Base-by-base conservation (phyloP, 768 basidiomycete species). In the Leccinum olivaceopallidum region DNA sequence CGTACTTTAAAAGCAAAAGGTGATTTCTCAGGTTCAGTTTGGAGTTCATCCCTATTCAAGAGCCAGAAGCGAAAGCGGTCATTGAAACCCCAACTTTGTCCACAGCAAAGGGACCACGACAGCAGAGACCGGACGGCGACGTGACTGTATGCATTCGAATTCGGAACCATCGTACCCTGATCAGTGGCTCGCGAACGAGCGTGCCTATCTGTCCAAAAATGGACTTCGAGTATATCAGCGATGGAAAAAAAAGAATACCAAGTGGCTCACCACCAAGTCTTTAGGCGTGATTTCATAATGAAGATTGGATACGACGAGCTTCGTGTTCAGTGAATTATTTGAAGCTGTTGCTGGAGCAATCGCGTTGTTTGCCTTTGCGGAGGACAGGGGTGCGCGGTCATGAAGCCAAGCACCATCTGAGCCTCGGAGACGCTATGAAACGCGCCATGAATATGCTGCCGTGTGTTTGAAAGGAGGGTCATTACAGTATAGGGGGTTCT, bases 161-260 rank as follows among this genome's bases (percentile, higher is more conserved):
- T 76, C 76, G 77, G 78, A 77, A 73, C 70, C 73, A 75, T 83
- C 94, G 89, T 94, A 96, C 94, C 89, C 90, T 92, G 77, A 96
- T 94, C 76, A 86, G 78, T 79, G 94, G 94, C 82, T 94, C 92
- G 77, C 92, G 88, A 71, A 92, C 83, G 76, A 96, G 86, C 79
- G 91, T 92, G 80, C 94, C 94, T 76, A 92, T 88, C 74, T 90
- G 86, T 70, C 92, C 90, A 82, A 95, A 96, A 67, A 95, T 93
- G 76, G 84, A 81, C 93, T 95, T 4, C 10, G 12, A 56, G 22
- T 49, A 53, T 42, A 50, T 67, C 22, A 64, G 64, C 5, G 34
- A 51, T 12, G 59, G 7, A n/a, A 22, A 26, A 36, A 47, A 28
- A 22, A 44, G 50, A 42, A 56, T 47, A 13, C 20, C 42, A 30